Evolutionary conservation across 768 basidiomycete genomes (phyloP).

Genomic region (Boletus tylopilopsis): DNA sequence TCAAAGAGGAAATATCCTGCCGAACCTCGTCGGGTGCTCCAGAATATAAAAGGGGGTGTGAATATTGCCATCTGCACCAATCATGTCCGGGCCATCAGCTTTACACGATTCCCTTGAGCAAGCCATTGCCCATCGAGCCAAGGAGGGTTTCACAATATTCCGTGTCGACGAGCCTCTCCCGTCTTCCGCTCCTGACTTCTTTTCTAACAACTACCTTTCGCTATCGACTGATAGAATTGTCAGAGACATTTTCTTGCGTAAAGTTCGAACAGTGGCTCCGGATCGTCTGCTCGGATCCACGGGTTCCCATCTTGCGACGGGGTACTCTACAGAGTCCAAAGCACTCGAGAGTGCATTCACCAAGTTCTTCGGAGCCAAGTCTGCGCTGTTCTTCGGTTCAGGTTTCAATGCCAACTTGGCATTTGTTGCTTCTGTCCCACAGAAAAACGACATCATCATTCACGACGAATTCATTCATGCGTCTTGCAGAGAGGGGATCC

Average conservation of each 20-base stretch:
- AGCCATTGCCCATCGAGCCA: slow-evolving; percentile 4
- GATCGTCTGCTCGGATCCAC: slow-evolving; percentile 41
- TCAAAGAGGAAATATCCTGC: background rate
- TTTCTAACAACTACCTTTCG: slow-evolving; percentile 52
- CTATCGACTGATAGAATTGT: slow-evolving; percentile 35
- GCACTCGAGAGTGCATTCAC: slow-evolving; percentile 11
- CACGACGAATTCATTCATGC: slow-evolving; percentile 53
- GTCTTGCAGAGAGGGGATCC: slow-evolving; percentile 49
- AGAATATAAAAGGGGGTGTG: slow-evolving; percentile 6
- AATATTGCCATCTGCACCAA: background rate
- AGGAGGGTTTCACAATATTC: slow-evolving; percentile 9
- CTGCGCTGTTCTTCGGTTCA: slow-evolving; percentile 49
- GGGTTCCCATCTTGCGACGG: slow-evolving; percentile 46
- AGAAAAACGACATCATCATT: slow-evolving; percentile 43
- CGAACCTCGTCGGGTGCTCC: background rate
- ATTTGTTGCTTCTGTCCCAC: slow-evolving; percentile 45
- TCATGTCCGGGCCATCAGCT: slow-evolving; percentile 10
- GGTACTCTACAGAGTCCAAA: slow-evolving; percentile 28
- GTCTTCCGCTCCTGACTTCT: slow-evolving; percentile 32
- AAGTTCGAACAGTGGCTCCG: slow-evolving; percentile 16
- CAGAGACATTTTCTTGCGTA: slow-evolving; percentile 30
- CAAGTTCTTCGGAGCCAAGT: slow-evolving; percentile 26
- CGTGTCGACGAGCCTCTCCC: slow-evolving; percentile 16
- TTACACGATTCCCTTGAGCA: slow-evolving; percentile 15
- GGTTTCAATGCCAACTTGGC: slow-evolving; percentile 53